These are phyloP conservation scores for Golubevia sp. DNA, from an alignment of 1,284 basidiomycete genomes.

Conservation along the genomic window DNA sequence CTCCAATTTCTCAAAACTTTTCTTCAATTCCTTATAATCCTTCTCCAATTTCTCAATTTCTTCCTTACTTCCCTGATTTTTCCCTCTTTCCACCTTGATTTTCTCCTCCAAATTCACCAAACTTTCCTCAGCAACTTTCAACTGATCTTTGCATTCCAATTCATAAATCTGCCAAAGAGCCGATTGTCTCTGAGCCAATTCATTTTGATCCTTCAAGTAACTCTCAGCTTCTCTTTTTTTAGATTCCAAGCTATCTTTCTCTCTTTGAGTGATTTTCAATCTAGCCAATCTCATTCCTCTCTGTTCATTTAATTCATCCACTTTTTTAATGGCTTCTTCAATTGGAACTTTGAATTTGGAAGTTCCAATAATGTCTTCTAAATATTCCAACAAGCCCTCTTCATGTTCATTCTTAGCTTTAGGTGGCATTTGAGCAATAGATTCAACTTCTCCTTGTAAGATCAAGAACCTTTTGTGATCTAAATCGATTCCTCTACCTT, in stretches of 20 bases:
- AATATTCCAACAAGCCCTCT: constrained; percentile 59
- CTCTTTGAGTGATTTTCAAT: constrained; percentile 59
- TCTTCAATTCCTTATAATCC: constrained; percentile 27
- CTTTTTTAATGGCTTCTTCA: constrained; percentile 48
- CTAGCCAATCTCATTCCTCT: constrained; percentile 52
- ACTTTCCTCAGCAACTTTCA: constrained; percentile 28
- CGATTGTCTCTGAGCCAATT: constrained; percentile 42
- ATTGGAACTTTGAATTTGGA: constrained; percentile 56
- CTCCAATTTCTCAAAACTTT: constrained; percentile 30
- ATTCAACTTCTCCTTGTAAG: constrained; percentile 61
- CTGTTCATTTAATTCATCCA: constrained; percentile 54
- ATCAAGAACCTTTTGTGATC: constrained; percentile 62
- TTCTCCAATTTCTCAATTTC: constrained; percentile 39
- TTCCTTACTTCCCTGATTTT: constrained; percentile 38
- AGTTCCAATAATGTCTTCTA: constrained; percentile 61
- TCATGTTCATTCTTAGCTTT: constrained; percentile 61
- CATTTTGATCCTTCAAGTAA: constrained; percentile 54
- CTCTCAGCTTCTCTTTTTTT: background rate
- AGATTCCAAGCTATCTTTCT: constrained; percentile 46
- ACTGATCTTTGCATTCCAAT: constrained; percentile 32
- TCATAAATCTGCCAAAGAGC: constrained; percentile 47
- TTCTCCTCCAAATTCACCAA: constrained; percentile 24
- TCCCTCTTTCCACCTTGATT: constrained; percentile 32
- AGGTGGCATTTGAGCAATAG: constrained; percentile 61
- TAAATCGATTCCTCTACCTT: constrained; percentile 55